These are phyloP conservation scores for Scheffersomyces stipitis DNA, from an alignment of 805 yeast species.

Conservation along the genomic window DNA sequence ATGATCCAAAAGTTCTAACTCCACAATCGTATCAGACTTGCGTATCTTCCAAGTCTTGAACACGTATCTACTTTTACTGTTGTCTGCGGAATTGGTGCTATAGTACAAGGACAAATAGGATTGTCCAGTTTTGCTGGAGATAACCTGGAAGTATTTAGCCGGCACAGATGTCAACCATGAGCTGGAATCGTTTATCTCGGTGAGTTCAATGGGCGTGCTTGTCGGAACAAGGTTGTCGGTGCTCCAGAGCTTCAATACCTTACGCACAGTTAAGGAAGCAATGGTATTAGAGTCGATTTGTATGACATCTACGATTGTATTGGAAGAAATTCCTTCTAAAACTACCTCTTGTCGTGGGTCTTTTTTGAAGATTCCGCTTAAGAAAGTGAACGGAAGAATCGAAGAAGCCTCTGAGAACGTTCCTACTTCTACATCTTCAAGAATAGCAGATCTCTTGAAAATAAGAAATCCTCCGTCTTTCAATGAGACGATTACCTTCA, in stretches of 20 bases:
- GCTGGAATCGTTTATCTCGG: conserved; percentile 10
- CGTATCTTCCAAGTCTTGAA: conserved; percentile 25
- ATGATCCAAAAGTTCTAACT: conserved; percentile 10
- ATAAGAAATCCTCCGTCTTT: conserved; percentile 78
- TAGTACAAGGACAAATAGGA: conserved; percentile 17
- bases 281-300: conserved; percentile 35
- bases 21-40: conserved; percentile 3
- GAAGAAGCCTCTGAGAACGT: conserved; percentile 53
- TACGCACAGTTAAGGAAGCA: conserved; percentile 55
- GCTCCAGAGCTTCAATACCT: conserved; percentile 61
- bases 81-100: conserved; percentile 12
- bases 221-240: conserved; percentile 33
- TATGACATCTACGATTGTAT: conserved; percentile 44
- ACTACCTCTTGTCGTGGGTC: conserved; percentile 16
- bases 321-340: conserved; percentile 37
- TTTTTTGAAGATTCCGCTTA: conserved; percentile 20
- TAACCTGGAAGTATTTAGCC: conserved; percentile 26
- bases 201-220: conserved; percentile 13
- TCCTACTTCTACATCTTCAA: conserved; percentile 39
- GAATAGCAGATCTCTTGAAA: conserved; percentile 33
- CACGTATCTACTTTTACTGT: conserved; percentile 16
- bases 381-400: conserved; percentile 29
- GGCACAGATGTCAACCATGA: conserved; percentile 32
- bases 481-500: conserved; percentile 55
- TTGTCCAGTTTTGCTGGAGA: conserved; percentile 6